Base-by-base conservation (phyloP, 2,329 filamentous ascomycete genomes). In the Fusarium bulbicola region DNA sequence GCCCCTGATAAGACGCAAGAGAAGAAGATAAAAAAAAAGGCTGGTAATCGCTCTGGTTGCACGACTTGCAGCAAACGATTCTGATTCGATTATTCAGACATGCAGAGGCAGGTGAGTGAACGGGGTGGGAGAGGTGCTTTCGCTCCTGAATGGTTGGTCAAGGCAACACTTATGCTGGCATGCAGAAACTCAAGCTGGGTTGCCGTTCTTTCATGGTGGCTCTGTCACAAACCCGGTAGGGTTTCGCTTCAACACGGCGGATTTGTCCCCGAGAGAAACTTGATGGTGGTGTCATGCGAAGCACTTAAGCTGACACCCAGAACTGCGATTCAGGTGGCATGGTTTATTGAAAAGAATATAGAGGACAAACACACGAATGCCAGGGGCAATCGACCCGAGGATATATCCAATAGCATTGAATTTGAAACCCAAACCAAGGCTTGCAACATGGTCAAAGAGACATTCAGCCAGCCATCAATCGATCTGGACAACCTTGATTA, bases 101-200 rank as follows among this genome's bases (percentile, higher is more conserved):
- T 76, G 72, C 65, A 75, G 63, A 68, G 68, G 63, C 32, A 73
- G 62, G 68, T 63, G 61, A 74, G 52, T 28, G 54, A 68, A 59
- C 50, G 46, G 66, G 66, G 64, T 66, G 60, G 72, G 69, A 72
- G 65, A 62, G 66, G 69, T 32, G 47, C 67, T 46, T 68, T 72
- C 65, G 68, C 61, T 72, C 62, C 58, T 77, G 73, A 77, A 62
- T 77, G 76, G 76, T 56, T 68, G 52, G 43, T 28, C 58, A 60
- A 60, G 60, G 63, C 61, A 63, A 65, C 54, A 70, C 61, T 67
- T 70, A 50, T 66, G 69, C 42, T 60, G 64, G 39, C 63, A 53
- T 72, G 75, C 73, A 76, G 65, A 69, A 66, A 56, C 47, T 42
- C 71, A 63, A 61, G 72, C 57, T 67, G 66, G 63, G 66, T 54